Conservation (phyloP, 306 rosid genomes). For the Glycine soja region DNA sequence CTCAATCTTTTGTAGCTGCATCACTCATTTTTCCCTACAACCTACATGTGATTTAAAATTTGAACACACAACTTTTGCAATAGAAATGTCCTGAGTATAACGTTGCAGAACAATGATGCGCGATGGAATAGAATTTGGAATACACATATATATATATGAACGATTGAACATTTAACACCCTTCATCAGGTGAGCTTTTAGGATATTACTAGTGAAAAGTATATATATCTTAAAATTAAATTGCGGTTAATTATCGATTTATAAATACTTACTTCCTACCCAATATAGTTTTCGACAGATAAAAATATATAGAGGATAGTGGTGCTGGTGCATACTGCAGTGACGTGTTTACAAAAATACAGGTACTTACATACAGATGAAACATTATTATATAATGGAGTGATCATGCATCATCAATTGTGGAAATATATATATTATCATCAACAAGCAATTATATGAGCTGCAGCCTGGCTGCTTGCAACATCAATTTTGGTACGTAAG, state of each 20-base stretch:
- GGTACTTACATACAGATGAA: neutral
- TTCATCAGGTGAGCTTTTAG: neutral
- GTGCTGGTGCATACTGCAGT: neutral
- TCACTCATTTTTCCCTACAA: neutral
- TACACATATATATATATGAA: neutral
- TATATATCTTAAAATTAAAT: neutral
- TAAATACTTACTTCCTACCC: neutral
- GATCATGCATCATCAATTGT: constrained; percentile 3
- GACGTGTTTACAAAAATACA: constrained; percentile 22
- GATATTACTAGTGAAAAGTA: neutral
- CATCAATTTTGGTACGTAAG: constrained; percentile 29
- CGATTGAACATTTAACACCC: neutral
- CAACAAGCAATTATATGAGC: constrained; percentile 22
- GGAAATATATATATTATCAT: constrained; percentile 9
- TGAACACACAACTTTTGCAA: neutral
- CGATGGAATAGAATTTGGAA: neutral
- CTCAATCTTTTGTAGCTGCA: neutral
- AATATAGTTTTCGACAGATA: neutral
- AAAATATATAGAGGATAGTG: neutral
- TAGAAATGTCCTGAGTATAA: neutral
- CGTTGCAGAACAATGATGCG: constrained; percentile 8
- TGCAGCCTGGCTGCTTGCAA: constrained; percentile 28
- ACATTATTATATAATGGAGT: neutral
- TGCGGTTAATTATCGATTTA: neutral
- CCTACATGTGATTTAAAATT: neutral